Conservation (phyloP, 306 rosid genomes). For the Lathyrus oleraceus region DNA sequence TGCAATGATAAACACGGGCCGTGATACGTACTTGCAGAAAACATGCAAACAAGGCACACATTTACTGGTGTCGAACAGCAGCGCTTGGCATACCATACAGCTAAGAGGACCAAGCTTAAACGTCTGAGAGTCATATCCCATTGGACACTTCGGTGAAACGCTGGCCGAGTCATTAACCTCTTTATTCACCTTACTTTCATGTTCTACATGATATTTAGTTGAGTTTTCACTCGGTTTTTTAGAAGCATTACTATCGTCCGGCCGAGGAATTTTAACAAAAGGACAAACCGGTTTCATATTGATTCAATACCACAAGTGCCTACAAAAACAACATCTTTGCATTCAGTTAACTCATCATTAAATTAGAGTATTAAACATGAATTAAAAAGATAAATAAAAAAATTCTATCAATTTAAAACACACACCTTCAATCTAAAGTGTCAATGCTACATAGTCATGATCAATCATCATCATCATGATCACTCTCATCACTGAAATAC, state of each 20-base stretch:
- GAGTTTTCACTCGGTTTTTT: conserved; percentile 48
- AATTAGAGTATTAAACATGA: background rate
- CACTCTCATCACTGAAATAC: no score
- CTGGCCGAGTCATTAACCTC: conserved; percentile 39
- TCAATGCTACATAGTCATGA: no score
- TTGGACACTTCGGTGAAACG: conserved; percentile 69
- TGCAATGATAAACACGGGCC: conserved; percentile 13
- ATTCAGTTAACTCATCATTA: conserved; percentile 23
- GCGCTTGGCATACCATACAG: conserved; percentile 75
- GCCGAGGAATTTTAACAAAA: conserved; percentile 82
- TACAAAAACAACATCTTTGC: conserved; percentile 15
- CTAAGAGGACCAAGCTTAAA: conserved; percentile 96
- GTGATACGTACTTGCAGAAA: conserved; percentile 68
- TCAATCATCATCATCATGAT: no score
- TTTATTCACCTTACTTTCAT: conserved; percentile 48
- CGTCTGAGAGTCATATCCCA: conserved; percentile 78
- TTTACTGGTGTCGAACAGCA: conserved; percentile 57
- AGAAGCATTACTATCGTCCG: conserved; percentile 57
- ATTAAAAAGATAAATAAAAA: background rate
- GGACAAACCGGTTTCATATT: conserved; percentile 89
- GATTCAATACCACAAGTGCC: conserved; percentile 37
- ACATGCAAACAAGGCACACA: conserved; percentile 82
- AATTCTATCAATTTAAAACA: conserved; percentile 2
- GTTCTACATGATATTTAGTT: conserved; percentile 45
- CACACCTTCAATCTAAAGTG: no score